Evolutionary conservation across 805 yeast genomes (phyloP).

Genomic region (Metschnikowia bowlesiae): DNA sequence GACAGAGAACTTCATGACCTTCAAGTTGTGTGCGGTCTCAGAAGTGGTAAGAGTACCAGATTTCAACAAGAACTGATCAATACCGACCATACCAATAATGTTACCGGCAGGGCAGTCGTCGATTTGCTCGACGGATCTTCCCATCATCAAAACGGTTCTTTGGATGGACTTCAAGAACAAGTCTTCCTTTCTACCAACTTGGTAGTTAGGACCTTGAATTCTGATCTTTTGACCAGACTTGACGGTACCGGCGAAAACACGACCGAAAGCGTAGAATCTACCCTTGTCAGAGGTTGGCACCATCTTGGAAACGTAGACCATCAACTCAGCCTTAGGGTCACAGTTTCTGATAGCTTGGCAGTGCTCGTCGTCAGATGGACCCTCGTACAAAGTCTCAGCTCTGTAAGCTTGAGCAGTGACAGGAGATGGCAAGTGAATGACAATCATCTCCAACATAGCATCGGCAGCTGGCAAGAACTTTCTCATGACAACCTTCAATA

Average conservation of each 20-base stretch:
- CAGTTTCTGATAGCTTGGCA: slow-evolving; percentile 94
- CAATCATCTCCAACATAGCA: slow-evolving; percentile 98
- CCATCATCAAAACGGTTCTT: slow-evolving; percentile 99
- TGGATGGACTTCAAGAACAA: slow-evolving; percentile 95
- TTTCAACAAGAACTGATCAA: slow-evolving; percentile 98
- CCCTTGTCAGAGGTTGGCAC: slow-evolving; percentile 99
- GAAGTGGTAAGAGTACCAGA: slow-evolving; percentile 99
- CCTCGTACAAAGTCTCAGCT: slow-evolving; percentile 98
- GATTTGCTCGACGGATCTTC: slow-evolving; percentile 95
- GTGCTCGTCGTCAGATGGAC: slow-evolving; percentile 91
- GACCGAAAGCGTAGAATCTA: slow-evolving; percentile 99
- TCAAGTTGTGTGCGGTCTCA: slow-evolving; percentile 98
- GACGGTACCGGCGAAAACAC: slow-evolving; percentile 99
- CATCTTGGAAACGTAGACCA: slow-evolving; percentile 99
- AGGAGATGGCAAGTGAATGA: slow-evolving; percentile 98
- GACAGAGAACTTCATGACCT: slow-evolving; percentile 99
- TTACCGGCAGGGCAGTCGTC: slow-evolving; percentile 99
- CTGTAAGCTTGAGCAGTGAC: slow-evolving; percentile 98
- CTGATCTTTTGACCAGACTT: slow-evolving; percentile 98
- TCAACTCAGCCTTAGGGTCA: slow-evolving; percentile 96
- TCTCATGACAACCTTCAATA: slow-evolving; percentile 97
- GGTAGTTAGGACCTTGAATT: slow-evolving; percentile 99
- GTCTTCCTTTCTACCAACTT: slow-evolving; percentile 97
- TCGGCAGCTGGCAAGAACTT: slow-evolving; percentile 99
- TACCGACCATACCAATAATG: slow-evolving; percentile 99